Evolutionary conservation across 2,329 filamentous ascomycete species (phyloP).

Genomic region (Neopestalotiopsis clavispora): DNA sequence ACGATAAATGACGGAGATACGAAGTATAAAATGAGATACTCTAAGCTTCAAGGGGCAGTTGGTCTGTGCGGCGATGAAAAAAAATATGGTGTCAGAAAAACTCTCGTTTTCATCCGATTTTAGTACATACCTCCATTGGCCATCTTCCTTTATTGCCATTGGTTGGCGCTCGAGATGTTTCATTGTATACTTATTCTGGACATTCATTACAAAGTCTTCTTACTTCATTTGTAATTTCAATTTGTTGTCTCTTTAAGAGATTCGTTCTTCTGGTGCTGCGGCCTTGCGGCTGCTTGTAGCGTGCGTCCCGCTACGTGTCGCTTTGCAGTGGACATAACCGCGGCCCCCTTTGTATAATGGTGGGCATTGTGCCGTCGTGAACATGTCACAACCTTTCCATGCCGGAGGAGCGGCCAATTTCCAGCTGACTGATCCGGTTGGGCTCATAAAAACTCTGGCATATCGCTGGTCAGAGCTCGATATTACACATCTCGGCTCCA

Average conservation of each 20-base stretch:
- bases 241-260: not conserved
- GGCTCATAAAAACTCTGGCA: constrained; percentile 42
- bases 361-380: not conserved
- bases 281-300: not conserved
- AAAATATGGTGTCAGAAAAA: constrained; percentile 1
- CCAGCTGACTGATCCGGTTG: constrained; percentile 34
- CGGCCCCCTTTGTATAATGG: not conserved
- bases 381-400: constrained; percentile 23
- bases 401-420: constrained; percentile 19
- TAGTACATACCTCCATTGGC: not conserved
- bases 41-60: not conserved
- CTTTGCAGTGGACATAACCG: not conserved
- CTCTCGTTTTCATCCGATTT: not conserved
- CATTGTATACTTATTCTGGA: not conserved
- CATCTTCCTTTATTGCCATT: constrained; percentile 3
- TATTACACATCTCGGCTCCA: constrained; percentile 48
- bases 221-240: not conserved
- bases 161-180: not conserved
- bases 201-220: not conserved
- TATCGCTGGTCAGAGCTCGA: constrained; percentile 49
- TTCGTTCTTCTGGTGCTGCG: not conserved
- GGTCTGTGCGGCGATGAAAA: not conserved
- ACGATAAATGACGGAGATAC: not conserved
- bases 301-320: not conserved
- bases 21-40: not conserved